Conservation (phyloP, 768 basidiomycete genomes). For the Clitopilus passeckerianus region DNA sequence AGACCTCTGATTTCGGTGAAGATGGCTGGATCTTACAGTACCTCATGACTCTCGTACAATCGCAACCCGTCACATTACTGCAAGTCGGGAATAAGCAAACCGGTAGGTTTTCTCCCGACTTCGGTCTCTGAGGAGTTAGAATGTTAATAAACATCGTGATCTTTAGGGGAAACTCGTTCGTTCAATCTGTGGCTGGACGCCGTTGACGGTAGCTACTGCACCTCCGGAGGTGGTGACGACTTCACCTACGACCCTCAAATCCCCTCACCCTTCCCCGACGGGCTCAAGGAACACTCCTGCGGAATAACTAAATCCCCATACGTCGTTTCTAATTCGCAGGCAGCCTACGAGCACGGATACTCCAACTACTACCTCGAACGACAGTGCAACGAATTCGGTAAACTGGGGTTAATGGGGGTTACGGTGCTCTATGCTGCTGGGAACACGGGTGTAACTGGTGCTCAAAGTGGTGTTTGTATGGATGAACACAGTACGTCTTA, state of each 20-base stretch:
- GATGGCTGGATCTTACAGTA: slow-evolving; percentile 41
- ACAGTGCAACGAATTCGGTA: slow-evolving; percentile 45
- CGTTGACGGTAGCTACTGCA: slow-evolving; percentile 29
- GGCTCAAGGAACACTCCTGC: slow-evolving; percentile 26
- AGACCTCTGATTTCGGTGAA: slow-evolving; percentile 28
- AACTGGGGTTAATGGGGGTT: slow-evolving; percentile 44
- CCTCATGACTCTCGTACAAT: slow-evolving; percentile 31
- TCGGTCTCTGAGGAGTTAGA: too few species aligned
- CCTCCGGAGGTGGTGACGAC: slow-evolving; percentile 27
- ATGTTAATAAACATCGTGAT: too few species aligned
- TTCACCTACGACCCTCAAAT: slow-evolving; percentile 24
- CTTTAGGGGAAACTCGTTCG: slow-evolving; percentile 16
- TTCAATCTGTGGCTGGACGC: slow-evolving; percentile 33
- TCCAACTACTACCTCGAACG: slow-evolving; percentile 27
- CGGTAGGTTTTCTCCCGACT: too few species aligned
- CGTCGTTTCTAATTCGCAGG: slow-evolving; percentile 38
- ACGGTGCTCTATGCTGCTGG: slow-evolving; percentile 38
- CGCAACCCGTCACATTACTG: slow-evolving; percentile 24
- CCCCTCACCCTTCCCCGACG: slow-evolving; percentile 23
- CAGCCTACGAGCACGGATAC: slow-evolving; percentile 29
- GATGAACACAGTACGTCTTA: slow-evolving; percentile 27
- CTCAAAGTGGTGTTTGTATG: slow-evolving; percentile 24
- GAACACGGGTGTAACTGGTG: slow-evolving; percentile 35
- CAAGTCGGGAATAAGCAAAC: slow-evolving; percentile 24
- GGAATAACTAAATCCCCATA: slow-evolving; percentile 32